Percentiles rank a stretch among this genome's conserved stretches.
Evolutionary conservation across 305 asterid genomes (phyloP).

Genomic region (Solanum hybrid): DNA sequence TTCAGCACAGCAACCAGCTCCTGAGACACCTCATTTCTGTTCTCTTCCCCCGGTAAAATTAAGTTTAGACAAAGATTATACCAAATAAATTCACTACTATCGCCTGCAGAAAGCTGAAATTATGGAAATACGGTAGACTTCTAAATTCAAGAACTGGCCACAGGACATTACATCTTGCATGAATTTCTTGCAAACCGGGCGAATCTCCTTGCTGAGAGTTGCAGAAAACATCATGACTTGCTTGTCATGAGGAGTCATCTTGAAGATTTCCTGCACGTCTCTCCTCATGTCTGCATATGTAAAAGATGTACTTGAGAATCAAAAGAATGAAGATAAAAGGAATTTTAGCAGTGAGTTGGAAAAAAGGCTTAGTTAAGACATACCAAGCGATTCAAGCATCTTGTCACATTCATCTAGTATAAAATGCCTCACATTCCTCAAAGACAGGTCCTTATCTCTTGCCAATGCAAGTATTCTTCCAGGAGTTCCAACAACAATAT

Average conservation of each 20-base stretch:
- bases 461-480: conserved; percentile 62
- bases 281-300: conserved; percentile 61
- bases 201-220: conserved; percentile 87
- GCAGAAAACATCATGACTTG: conserved; percentile 97
- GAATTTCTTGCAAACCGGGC: conserved; percentile 90
- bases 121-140: conserved; percentile 44
- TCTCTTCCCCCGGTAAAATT: conserved; percentile 3
- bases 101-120: conserved; percentile 35
- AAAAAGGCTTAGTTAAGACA: neutral
- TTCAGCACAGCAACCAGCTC: neutral
- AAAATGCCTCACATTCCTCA: conserved; percentile 66
- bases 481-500: conserved; percentile 70
- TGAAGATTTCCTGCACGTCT: conserved; percentile 87
- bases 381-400: conserved; percentile 76
- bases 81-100: conserved; percentile 9
- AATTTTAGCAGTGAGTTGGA: neutral
- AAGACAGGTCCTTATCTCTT: conserved; percentile 45
- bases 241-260: conserved; percentile 86
- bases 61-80: neutral
- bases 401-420: conserved; percentile 71
- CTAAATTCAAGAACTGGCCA: conserved; percentile 57
- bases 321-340: neutral
- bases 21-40: neutral
- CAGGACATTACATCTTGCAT: conserved; percentile 90
- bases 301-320: neutral